Evolutionary conservation across 495 filamentous ascomycete species (phyloP).

Genomic region (Lasiosphaeria miniovina): DNA sequence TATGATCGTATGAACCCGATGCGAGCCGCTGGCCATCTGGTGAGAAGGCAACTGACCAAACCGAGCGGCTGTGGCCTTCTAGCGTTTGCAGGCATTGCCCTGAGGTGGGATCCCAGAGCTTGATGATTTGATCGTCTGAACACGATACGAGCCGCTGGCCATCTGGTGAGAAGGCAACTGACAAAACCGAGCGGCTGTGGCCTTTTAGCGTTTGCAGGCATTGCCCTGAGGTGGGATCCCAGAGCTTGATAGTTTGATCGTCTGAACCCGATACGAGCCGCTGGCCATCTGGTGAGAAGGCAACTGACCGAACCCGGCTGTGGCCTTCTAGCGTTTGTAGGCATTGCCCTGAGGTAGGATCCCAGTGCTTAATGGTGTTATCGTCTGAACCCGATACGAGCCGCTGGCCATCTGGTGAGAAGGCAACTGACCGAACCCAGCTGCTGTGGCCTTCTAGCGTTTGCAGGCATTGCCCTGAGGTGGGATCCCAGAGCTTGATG

Average conservation of each 20-base stretch:
- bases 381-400: too few species aligned
- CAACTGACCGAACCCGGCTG: slow-evolving; percentile 1
- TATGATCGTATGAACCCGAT: too few species aligned
- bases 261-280: slow-evolving; percentile 82
- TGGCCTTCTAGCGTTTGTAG: slow-evolving; percentile 15
- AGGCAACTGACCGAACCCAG: slow-evolving; percentile 3
- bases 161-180: slow-evolving; percentile 4
- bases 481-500: background rate
- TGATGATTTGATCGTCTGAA: background rate
- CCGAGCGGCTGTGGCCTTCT: slow-evolving; percentile 4
- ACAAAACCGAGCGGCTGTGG: too few species aligned
- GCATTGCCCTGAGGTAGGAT: too few species aligned
- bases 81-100: slow-evolving; percentile 6
- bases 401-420: slow-evolving; percentile 12
- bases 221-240: too few species aligned
- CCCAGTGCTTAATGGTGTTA: too few species aligned
- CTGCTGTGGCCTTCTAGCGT: slow-evolving; percentile 5
- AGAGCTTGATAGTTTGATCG: slow-evolving; percentile 84
- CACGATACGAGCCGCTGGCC: slow-evolving; percentile 6
- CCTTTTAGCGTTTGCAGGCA: too few species aligned
- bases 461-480: background rate
- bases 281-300: slow-evolving; percentile 32
- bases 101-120: slow-evolving; percentile 8
- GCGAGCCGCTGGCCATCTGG: slow-evolving; percentile 2
- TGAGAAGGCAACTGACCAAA: slow-evolving; percentile 6